Base-by-base conservation (phyloP, 768 basidiomycete genomes). In the Mycena indigotica region DNA sequence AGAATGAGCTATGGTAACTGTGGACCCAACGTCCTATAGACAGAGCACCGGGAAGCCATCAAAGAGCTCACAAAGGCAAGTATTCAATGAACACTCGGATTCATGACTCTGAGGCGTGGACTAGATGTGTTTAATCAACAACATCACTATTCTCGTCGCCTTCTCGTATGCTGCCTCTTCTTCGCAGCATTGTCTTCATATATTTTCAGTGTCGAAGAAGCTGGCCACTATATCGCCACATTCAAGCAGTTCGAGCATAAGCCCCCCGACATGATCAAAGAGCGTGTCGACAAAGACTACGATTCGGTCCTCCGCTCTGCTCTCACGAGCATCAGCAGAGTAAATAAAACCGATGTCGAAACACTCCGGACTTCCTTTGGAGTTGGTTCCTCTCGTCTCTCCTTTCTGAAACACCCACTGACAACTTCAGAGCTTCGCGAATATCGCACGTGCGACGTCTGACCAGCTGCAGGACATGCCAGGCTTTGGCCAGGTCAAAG, bases 261-360 rank as follows among this genome's bases (percentile, higher is more conserved):
- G 66, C 84, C 94, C 10, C 95, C 96, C 6, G 88, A 93, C 68
- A 77, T 95, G 67, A 95, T 99, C 76, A 96, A 95, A 71, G 97
- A 98, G 69, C 88, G 93, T 41, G 79, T 91, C 26, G 94, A 97
- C 70, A 93, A 95, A 63, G 89, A 93, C 65, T 93, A 97, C 67
- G 75, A 81, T 61, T 85, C 93, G 6, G 81, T 94, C 66, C 72
- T 98, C 15, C 89, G 90, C 55, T 84, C 85, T 19, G 83, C 91
- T 1, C 78, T 99, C 25, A 98, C 96, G 1, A 86, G 84, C 62
- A 91, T 98, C 66, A 89, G 84, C 68, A 93, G 91, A 64, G 93
- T 99, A 60, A 98, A 98, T 74, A 97, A 96, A 78, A 98, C 96
- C 3, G 97, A 99, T 66, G 93, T 95, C 1, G 87, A 93, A 73